Evolutionary conservation across 352 stramenopile genomes (phyloP).

Genomic region (Globisporangium rhizosaccharum): DNA sequence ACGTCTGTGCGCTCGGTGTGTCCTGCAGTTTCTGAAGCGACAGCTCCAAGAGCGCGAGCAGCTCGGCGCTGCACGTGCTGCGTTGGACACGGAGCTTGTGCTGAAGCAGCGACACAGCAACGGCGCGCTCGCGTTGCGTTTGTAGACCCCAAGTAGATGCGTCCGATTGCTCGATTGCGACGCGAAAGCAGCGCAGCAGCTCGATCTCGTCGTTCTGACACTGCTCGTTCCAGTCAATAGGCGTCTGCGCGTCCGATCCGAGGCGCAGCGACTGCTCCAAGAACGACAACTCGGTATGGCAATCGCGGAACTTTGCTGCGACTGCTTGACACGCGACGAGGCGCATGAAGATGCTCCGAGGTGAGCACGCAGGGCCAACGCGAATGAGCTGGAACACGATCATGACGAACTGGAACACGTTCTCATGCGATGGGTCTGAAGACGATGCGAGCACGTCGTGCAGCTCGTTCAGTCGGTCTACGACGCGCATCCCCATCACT

Average conservation of each 20-base stretch:
- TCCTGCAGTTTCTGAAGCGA: background rate
- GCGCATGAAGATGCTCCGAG: background rate
- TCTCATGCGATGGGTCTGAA: background rate
- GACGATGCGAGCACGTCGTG: background rate
- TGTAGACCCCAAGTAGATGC: background rate
- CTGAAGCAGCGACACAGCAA: no score
- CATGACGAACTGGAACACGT: constrained; percentile 5
- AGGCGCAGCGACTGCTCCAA: background rate
- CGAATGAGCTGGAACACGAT: background rate
- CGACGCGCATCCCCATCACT: background rate
- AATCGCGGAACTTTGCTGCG: background rate
- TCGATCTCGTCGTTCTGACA: no score
- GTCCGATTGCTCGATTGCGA: background rate
- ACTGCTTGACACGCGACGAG: background rate
- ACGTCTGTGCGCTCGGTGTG: background rate
- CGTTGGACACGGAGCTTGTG: no score
- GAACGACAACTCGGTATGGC: constrained; percentile 3
- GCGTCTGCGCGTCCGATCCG: no score
- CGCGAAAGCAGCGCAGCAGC: background rate
- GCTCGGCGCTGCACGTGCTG: background rate
- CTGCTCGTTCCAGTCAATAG: no score
- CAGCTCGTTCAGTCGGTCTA: background rate
- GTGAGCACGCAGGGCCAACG: background rate
- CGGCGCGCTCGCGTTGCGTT: background rate
- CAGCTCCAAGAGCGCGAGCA: background rate